Conservation (phyloP, 768 basidiomycete genomes). For the Collybia sordida region DNA sequence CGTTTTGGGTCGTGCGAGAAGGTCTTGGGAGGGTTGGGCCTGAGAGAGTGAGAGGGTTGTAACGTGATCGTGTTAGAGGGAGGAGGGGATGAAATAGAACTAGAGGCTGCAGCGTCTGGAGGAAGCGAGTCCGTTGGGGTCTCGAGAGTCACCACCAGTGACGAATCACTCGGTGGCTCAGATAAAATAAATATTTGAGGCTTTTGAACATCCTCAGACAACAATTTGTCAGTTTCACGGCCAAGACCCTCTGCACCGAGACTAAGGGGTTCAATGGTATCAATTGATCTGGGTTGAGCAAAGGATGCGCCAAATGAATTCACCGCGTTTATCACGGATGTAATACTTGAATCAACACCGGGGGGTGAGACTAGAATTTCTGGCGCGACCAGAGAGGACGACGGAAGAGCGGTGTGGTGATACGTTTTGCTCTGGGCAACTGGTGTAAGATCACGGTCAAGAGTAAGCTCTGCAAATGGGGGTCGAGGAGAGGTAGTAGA, state of each 20-base stretch:
- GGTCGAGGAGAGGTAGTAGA: conserved; percentile 30
- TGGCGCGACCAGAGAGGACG: conserved; percentile 20
- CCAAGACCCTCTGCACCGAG: not conserved
- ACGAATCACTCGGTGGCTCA: conserved; percentile 20
- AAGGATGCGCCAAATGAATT: conserved; percentile 19
- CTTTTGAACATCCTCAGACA: not conserved
- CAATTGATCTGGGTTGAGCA: conserved; percentile 5
- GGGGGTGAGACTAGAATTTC: conserved; percentile 8
- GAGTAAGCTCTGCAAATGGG: conserved; percentile 34
- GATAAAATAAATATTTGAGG: conserved; percentile 11
- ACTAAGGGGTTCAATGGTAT: not conserved
- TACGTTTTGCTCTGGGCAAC: conserved; percentile 31
- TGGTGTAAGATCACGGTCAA: conserved; percentile 32
- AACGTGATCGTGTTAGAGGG: conserved; percentile 21
- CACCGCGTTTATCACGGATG: conserved; percentile 17
- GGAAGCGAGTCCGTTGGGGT: conserved; percentile 18
- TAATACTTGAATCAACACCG: conserved; percentile 8
- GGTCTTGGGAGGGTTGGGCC: conserved; percentile 20
- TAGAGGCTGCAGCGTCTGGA: conserved; percentile 22
- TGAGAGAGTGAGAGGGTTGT: conserved; percentile 20
- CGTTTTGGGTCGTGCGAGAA: conserved; percentile 30
- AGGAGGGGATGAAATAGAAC: conserved; percentile 17
- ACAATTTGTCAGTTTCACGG: not conserved
- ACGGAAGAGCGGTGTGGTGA: conserved; percentile 16
- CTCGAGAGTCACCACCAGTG: conserved; percentile 24